Evolutionary conservation across 1,139 yeast species (phyloP).

Genomic region (Candida pseudocylindracea): DNA sequence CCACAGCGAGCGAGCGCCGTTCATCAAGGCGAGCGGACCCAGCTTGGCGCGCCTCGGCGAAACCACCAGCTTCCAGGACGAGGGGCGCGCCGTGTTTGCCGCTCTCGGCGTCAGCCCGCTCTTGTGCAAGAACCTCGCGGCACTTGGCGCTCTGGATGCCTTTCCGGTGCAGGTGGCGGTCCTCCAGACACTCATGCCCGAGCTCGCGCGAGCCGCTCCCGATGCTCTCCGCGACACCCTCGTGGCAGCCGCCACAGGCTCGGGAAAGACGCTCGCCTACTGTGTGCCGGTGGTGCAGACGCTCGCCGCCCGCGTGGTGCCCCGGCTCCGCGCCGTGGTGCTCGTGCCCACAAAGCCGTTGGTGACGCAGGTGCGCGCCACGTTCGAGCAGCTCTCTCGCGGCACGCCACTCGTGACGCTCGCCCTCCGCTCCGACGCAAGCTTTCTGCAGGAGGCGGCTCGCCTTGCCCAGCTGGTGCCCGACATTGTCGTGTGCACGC

Average conservation of each 20-base stretch:
- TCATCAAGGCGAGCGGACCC: constrained; percentile 16
- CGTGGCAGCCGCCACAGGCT: constrained; percentile 90
- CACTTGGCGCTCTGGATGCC: constrained; percentile 26
- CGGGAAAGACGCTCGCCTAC: constrained; percentile 90
- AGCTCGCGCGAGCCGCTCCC: constrained; percentile 29
- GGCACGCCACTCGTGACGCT: constrained; percentile 46
- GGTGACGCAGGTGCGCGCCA: constrained; percentile 57
- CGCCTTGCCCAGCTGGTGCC: constrained; percentile 28
- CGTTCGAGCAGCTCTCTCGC: constrained; percentile 32
- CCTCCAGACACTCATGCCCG: constrained; percentile 30
- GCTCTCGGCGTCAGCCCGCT: constrained; percentile 18
- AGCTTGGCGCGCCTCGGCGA: constrained; percentile 43
- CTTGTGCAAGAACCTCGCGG: constrained; percentile 22
- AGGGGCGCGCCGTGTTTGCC: constrained; percentile 15
- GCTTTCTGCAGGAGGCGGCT: constrained; percentile 43
- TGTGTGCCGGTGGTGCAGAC: constrained; percentile 63
- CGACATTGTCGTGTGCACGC: constrained; percentile 68
- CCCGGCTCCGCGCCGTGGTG: constrained; percentile 53
- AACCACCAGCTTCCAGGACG: constrained; percentile 34
- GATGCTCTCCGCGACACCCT: constrained; percentile 47
- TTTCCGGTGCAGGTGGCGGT: constrained; percentile 66
- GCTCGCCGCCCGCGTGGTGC: constrained; percentile 40
- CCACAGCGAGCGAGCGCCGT: constrained; percentile 19
- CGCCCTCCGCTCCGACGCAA: constrained; percentile 32
- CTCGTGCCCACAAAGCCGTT: constrained; percentile 84